Evolutionary conservation across 805 yeast species (phyloP), one percentile per base, ranked within the genome.

Genomic region (Yamadazyma philogaea): DNA sequence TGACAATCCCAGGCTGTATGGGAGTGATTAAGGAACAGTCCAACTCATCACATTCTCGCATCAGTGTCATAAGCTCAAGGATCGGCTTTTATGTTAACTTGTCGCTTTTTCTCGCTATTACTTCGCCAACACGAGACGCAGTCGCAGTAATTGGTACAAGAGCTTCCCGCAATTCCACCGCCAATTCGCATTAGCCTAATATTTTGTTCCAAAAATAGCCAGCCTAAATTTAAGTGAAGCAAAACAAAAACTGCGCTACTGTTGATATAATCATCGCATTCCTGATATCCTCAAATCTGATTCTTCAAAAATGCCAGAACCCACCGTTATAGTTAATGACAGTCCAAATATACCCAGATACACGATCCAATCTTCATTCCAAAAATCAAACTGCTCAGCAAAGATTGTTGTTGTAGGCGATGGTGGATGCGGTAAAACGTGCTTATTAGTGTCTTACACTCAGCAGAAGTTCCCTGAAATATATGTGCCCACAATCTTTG

Each of bases 371-470:
- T 47, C 53, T 6, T 45, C 48, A 14, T 60, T 57, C 47, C 55
- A 55, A 33, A 52, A 49, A 26, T 51, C 53, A 7, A 40, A 48
- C 14, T 53, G 55, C 31, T 50, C 57, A 21, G 62, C 68, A 67
- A 85, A 85, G 56, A 65, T 86, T 5, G 95, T 87, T 10, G 84
- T 84, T 20, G 93, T 88, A 7, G 96, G 96, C 6, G 96, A 87
- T 60, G 89, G 91, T 53, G 90, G 87, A 14, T 83, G 93, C 58
- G 96, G 96, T n/a, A 87, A 87, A 60, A 88, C 96, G 0, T 84
- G 90, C 53, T 61, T 87, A 52, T 56, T 86, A 44, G 72, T 68
- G n/a, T 63, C 86, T 15, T 88, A 82, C 57, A 75, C 87, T 3
- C 79, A 81, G 53, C 83, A 84, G 17, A 67, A 71, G 51, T 85